Percentiles rank a stretch among this genome's conserved stretches.
Evolutionary conservation across 164 flowering plant species (phyloP).

Genomic region (Magnolia sinica): DNA sequence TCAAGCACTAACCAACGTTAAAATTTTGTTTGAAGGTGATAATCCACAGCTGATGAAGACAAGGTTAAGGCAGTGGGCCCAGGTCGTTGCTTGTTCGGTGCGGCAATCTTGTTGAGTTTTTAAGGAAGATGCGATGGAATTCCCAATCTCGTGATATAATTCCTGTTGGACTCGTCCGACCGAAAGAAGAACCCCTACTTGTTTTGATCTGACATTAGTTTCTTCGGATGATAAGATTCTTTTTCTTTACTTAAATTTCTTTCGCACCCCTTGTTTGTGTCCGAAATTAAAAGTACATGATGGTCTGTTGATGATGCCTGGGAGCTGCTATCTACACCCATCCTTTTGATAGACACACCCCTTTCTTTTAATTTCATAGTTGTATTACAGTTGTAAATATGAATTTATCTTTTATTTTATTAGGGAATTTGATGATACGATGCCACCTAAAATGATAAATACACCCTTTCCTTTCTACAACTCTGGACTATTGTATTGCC

Average conservation of each 20-base stretch:
- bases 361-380: no score
- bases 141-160: not conserved
- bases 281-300: no score
- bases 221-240: not conserved
- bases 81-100: conserved; percentile 72
- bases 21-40: conserved; percentile 38
- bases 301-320: no score
- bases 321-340: no score
- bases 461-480: no score
- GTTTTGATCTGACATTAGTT: not conserved
- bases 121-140: not conserved
- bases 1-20: not conserved
- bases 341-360: no score
- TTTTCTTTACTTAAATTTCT: not conserved
- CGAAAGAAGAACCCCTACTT: not conserved
- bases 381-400: no score
- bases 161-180: not conserved
- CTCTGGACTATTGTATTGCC: no score
- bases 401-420: no score
- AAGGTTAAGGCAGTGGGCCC: conserved; percentile 76
- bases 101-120: conserved; percentile 32
- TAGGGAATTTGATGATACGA: no score
- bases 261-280: not conserved
- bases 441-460: no score
- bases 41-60: conserved; percentile 64